Base-by-base conservation (phyloP, 176 grass and related monocot genomes). In the Carex littledalei region DNA sequence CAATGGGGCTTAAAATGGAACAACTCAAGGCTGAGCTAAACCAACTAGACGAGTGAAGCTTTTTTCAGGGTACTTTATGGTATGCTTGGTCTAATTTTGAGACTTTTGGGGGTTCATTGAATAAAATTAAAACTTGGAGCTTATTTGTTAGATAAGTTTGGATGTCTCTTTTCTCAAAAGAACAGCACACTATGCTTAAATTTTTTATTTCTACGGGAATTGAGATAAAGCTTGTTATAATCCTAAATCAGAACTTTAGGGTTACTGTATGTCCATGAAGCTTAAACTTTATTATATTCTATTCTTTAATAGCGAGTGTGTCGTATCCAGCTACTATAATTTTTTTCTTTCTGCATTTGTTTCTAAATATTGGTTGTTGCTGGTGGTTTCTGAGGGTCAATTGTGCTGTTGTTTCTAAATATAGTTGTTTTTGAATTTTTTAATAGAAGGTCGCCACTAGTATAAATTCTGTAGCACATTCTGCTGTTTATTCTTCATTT, bases 1-100 rank as follows among this genome's bases (percentile, higher is more conserved):
- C 95, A 60, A 98, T 98, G 95, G 93, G 95, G 55, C 95, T 98
- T 63, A 98, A 98, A 91, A 98, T 94, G 73, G 95, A 98, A 87
- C 95, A 98, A 86, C 89, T 98, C 26, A 98, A 98, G 85, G 95
- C 95, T 63, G 95, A 98, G 83, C 89, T 98, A 89, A 91, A 88
- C 80, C 93, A 93, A 76, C 86, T 98, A 61, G 93, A 98, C 78
- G 95, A 95, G 64, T 82, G 54, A 67, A n/a, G 22, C 64, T 17
- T 49, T 22, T 60, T 85, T 84, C 47, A 41, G 35, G 18, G 29
- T 55, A 16, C 35, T 49, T 82, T 60, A 59, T 12, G 34, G 32
- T 56, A 13, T 20, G 35, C 13, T 75, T 55, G 32, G 1, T 62
- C 12, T 43, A 62, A 57, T 2, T 58, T 59, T 81, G 26, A 32